A percentile compares a stretch with the other conserved stretches of the same genome.
Evolutionary conservation across 257 asterid genomes (phyloP).

Genomic region (Capsicum rhomboideum): DNA sequence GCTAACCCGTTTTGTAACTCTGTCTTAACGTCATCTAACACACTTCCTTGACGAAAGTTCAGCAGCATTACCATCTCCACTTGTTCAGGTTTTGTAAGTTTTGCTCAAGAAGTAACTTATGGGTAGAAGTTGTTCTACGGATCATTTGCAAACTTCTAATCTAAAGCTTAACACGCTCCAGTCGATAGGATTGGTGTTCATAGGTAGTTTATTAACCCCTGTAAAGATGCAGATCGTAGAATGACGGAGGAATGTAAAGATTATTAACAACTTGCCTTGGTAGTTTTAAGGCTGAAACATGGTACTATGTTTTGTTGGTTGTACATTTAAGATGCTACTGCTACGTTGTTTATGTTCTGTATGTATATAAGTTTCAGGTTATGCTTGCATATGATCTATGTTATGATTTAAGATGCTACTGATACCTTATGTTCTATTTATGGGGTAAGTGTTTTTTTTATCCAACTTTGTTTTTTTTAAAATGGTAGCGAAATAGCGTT

Average conservation of each 20-base stretch:
- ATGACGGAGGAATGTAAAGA: background rate
- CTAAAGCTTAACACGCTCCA: background rate
- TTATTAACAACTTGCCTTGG: background rate
- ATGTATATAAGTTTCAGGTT: background rate
- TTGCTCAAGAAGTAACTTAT: slow-evolving; percentile 18
- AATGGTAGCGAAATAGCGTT: background rate
- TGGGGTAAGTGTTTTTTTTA: background rate
- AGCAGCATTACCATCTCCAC: slow-evolving; percentile 11
- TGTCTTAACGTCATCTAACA: slow-evolving; percentile 23
- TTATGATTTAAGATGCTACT: background rate
- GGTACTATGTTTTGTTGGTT: background rate
- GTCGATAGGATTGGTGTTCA: background rate
- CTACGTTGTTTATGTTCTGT: background rate
- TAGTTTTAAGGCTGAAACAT: background rate
- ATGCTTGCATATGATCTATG: background rate
- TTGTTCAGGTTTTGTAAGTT: slow-evolving; percentile 16
- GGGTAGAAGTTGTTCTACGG: slow-evolving; percentile 9
- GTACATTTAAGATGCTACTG: background rate
- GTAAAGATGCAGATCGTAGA: slow-evolving; percentile 20
- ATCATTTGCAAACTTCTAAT: background rate
- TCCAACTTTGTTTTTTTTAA: background rate
- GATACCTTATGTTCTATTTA: background rate
- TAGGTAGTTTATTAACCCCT: slow-evolving; percentile 11
- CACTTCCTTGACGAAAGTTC: slow-evolving; percentile 9
- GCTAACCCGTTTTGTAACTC: slow-evolving; percentile 25